These are phyloP conservation scores for Chlorella vulgaris DNA, from an alignment of 139 green algal genomes.

Conservation along the genomic window DNA sequence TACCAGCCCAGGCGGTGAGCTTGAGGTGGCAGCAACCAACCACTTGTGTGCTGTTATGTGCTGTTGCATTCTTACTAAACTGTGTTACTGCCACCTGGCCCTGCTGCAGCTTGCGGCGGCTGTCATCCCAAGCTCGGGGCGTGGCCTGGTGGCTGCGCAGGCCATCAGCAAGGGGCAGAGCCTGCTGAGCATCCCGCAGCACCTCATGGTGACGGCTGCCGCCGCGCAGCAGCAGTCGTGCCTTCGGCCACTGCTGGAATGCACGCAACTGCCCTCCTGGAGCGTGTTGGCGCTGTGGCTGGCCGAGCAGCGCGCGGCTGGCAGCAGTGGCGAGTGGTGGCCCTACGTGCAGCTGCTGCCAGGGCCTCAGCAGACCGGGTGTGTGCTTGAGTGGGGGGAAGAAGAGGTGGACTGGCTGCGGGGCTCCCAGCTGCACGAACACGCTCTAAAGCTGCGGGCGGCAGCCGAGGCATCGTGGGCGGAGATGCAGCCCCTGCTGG, in stretches of 20 bases:
- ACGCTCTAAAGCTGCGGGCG: conserved; percentile 44
- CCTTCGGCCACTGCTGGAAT: conserved; percentile 12
- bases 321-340: conserved; percentile 18
- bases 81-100: too few species aligned
- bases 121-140: conserved; percentile 39
- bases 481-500: conserved; percentile 49
- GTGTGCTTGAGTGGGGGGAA: conserved; percentile 70
- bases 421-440: conserved; percentile 31
- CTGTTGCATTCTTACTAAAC: too few species aligned
- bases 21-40: too few species aligned
- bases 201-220: conserved; percentile 54
- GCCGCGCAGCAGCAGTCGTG: conserved; percentile 39
- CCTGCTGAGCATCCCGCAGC: conserved; percentile 59
- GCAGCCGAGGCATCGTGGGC: conserved; percentile 47
- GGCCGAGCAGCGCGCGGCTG: conserved; percentile 42
- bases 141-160: conserved; percentile 58
- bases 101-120: neutral
- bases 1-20: conserved; percentile 12
- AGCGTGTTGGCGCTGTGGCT: conserved; percentile 69
- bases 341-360: conserved; percentile 58
- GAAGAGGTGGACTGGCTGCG: conserved; percentile 58
- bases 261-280: conserved; percentile 60
- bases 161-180: conserved; percentile 46
- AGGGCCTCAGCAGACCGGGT: conserved; percentile 39
- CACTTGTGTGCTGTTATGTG: neutral